Base-by-base conservation (phyloP, 257 asterid genomes). In the Henckelia pumila region DNA sequence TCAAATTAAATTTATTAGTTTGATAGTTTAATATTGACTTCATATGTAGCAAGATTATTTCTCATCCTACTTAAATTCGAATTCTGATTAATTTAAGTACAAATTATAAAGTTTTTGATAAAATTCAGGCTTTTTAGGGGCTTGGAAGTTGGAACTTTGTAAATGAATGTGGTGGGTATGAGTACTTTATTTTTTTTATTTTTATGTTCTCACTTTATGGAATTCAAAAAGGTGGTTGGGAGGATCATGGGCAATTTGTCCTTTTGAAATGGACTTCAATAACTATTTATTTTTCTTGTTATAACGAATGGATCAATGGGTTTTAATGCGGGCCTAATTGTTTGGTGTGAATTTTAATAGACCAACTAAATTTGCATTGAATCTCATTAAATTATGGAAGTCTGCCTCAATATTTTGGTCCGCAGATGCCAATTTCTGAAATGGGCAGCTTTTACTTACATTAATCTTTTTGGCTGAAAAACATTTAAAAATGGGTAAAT, bases 91-190 rank as follows among this genome's bases (percentile, higher is more conserved):
- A n/a, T n/a, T n/a, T n/a, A n/a, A n/a, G n/a, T n/a, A n/a, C n/a
- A 47, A 47, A 4, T 47, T 1, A 16, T 5, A 4, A n/a, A 47
- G 8, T 1, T 16, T 17, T 16, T 17, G 52, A 28, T 4, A 28
- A 40, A 40, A 40, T 11, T 14, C 17, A 40, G 4, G 47, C 3
- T 10, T 10, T 35, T 35, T 35, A 35, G 47, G 32, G 4, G n/a
- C n/a, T n/a, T 8, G 35, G 2, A 32, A 65, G 16, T 33, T 32
- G 77, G 61, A 61, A 69, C 68, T 30, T 33, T 53, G 49, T 61
- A 21, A 35, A 72, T 79, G 71, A 76, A 75, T 74, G 81, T 47
- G 86, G 84, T 81, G 86, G 88, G 82, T 80, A 63, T 70, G 74
- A 47, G 56, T 23, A 35, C 16, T 35, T 29, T 70, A 63, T 67